These are phyloP conservation scores for Alternaria angustiovoidea DNA, from an alignment of 2,329 filamentous ascomycete genomes.

Conservation along the genomic window DNA sequence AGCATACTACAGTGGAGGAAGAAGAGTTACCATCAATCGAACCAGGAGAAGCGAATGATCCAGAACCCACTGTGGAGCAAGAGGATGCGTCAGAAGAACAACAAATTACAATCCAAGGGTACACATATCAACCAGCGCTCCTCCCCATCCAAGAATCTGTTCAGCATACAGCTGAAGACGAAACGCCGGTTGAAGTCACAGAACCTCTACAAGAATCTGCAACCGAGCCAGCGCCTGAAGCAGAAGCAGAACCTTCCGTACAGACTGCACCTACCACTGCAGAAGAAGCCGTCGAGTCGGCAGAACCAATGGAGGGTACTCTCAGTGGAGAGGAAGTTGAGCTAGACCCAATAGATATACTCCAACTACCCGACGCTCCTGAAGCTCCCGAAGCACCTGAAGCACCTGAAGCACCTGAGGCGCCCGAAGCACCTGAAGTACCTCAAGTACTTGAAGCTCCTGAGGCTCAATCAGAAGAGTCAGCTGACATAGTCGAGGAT, in stretches of 20 bases:
- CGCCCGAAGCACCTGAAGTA: background rate
- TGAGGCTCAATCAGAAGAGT: constrained; percentile 6
- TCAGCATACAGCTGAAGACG: background rate
- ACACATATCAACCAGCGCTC: constrained; percentile 1
- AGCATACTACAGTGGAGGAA: background rate
- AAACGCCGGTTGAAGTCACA: background rate
- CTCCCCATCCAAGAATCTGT: constrained; percentile 4
- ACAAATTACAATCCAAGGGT: constrained; percentile 3
- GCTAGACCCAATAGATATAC: constrained; percentile 1
- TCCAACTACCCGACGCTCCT: background rate
- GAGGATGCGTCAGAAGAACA: constrained; percentile 6
- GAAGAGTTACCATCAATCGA: constrained; percentile 12
- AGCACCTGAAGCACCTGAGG: background rate
- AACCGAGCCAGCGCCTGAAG: background rate
- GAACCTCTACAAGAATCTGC: background rate
- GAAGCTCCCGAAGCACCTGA: background rate
- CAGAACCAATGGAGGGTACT: constrained; percentile 3
- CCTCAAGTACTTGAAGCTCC: constrained; percentile 1
- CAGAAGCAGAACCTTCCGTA: constrained; percentile 3
- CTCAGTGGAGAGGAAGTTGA: constrained; percentile 2
- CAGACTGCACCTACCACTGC: background rate
- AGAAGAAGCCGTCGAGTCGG: background rate
- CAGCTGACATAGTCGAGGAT: background rate
- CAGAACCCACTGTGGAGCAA: constrained; percentile 5
- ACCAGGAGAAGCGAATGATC: constrained; percentile 14